Evolutionary conservation across 2,329 filamentous ascomycete genomes (phyloP).

Genomic region (Claviceps monticola): DNA sequence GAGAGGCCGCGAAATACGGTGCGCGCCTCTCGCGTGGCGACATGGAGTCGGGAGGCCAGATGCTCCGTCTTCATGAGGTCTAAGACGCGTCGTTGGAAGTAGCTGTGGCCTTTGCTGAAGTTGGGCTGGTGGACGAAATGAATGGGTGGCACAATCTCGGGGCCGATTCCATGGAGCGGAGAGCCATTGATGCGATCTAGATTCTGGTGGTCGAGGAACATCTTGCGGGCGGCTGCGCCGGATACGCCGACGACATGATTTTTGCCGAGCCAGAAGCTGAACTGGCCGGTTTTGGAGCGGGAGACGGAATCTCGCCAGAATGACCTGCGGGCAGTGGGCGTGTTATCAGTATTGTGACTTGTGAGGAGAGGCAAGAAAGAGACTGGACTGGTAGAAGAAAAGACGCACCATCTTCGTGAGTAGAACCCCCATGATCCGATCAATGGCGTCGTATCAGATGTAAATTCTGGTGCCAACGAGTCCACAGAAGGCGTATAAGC

Average conservation of each 20-base stretch:
- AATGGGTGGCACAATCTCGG: background rate
- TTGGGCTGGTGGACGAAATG: background rate
- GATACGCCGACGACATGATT: slow-evolving; percentile 6
- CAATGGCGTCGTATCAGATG: background rate
- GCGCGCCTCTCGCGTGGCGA: background rate
- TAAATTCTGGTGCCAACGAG: background rate
- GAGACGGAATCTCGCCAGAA: background rate
- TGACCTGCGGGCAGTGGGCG: background rate
- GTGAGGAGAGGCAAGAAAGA: background rate
- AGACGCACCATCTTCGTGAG: background rate
- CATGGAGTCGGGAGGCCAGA: background rate
- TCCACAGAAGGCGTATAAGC: slow-evolving; percentile 1
- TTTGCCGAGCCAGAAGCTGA: slow-evolving; percentile 8
- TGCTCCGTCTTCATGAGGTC: slow-evolving; percentile 2
- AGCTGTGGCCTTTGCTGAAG: background rate
- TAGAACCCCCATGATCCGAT: background rate
- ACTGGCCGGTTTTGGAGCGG: slow-evolving; percentile 4
- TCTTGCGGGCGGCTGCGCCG: slow-evolving; percentile 5
- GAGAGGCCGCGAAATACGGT: background rate
- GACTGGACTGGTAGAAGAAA: background rate
- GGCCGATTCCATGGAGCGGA: background rate
- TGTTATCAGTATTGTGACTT: background rate
- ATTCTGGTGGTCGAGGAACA: slow-evolving; percentile 4
- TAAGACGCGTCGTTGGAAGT: slow-evolving; percentile 4
- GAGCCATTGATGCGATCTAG: slow-evolving; percentile 1